Evolutionary conservation across 2,329 filamentous ascomycete species (phyloP).

Genomic region (Claviceps quebecensis): DNA sequence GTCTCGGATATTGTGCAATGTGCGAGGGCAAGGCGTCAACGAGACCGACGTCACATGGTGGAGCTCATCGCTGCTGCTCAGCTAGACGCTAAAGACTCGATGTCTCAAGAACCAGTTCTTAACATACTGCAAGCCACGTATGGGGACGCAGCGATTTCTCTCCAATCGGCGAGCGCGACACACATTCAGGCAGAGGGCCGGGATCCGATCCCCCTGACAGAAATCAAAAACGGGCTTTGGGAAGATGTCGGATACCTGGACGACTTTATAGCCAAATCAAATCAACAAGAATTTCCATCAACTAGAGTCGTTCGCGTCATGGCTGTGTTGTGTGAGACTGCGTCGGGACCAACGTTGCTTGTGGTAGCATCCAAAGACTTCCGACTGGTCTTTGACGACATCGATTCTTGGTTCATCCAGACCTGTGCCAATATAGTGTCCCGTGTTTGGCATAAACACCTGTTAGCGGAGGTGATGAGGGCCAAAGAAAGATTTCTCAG

Average conservation of each 20-base stretch:
- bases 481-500: slow-evolving; percentile 31
- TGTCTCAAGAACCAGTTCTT: neutral
- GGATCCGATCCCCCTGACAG: slow-evolving; percentile 12
- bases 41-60: slow-evolving; percentile 23
- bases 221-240: slow-evolving; percentile 27
- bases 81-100: slow-evolving; percentile 2
- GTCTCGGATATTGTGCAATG: slow-evolving; percentile 27
- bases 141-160: neutral
- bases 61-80: slow-evolving; percentile 19
- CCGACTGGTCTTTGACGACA: slow-evolving; percentile 30
- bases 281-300: slow-evolving; percentile 17
- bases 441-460: slow-evolving; percentile 22
- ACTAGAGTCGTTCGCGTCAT: slow-evolving; percentile 23
- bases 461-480: slow-evolving; percentile 24
- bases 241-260: slow-evolving; percentile 28
- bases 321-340: slow-evolving; percentile 20
- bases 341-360: slow-evolving; percentile 18
- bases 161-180: slow-evolving; percentile 7
- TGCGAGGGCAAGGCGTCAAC: slow-evolving; percentile 22
- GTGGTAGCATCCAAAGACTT: slow-evolving; percentile 26
- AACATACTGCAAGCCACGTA: neutral
- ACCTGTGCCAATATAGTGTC: slow-evolving; percentile 25
- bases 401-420: slow-evolving; percentile 30
- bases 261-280: slow-evolving; percentile 20
- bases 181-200: slow-evolving; percentile 12